Percentiles rank a stretch among this genome's conserved stretches.
These are phyloP conservation scores for Capsicum chinense DNA, from an alignment of 257 asterid genomes.

Conservation along the genomic window DNA sequence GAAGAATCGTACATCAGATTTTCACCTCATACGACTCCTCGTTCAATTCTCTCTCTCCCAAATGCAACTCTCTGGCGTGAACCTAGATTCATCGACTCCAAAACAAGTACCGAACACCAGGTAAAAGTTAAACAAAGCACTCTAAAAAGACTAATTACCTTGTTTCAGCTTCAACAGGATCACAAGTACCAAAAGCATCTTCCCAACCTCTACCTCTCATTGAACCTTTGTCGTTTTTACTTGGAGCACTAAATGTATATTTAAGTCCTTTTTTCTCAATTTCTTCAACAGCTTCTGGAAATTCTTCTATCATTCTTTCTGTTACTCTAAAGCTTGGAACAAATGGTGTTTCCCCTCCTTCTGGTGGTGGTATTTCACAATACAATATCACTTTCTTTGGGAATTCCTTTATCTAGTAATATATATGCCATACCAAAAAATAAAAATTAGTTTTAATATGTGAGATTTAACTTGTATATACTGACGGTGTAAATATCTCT, in stretches of 20 bases:
- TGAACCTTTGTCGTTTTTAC: conserved; percentile 58
- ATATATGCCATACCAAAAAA: background rate
- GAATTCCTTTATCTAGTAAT: conserved; percentile 60
- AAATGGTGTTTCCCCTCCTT: conserved; percentile 84
- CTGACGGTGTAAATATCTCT: background rate
- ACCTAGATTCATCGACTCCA: too few relatives aligned
- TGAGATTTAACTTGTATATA: background rate
- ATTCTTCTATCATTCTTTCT: conserved; percentile 70
- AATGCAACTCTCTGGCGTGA: too few relatives aligned
- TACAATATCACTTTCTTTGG: conserved; percentile 75
- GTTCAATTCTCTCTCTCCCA: too few relatives aligned
- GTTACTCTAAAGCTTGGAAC: conserved; percentile 84
- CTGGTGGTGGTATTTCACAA: conserved; percentile 82
- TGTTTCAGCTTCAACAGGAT: conserved; percentile 70
- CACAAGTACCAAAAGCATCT: conserved; percentile 74
- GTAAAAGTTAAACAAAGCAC: too few relatives aligned
- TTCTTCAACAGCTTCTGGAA: conserved; percentile 74
- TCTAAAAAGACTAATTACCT: conserved; percentile 39
- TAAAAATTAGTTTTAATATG: background rate
- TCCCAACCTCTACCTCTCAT: conserved; percentile 98
- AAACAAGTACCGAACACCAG: too few relatives aligned
- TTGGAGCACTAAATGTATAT: conserved; percentile 72
- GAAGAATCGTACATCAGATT: too few relatives aligned
- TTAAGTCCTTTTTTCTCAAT: conserved; percentile 68
- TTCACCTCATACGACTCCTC: too few relatives aligned